phyloP scores from a whole-genome alignment of 257 asterid species.

The Salvia splendens region DNA sequence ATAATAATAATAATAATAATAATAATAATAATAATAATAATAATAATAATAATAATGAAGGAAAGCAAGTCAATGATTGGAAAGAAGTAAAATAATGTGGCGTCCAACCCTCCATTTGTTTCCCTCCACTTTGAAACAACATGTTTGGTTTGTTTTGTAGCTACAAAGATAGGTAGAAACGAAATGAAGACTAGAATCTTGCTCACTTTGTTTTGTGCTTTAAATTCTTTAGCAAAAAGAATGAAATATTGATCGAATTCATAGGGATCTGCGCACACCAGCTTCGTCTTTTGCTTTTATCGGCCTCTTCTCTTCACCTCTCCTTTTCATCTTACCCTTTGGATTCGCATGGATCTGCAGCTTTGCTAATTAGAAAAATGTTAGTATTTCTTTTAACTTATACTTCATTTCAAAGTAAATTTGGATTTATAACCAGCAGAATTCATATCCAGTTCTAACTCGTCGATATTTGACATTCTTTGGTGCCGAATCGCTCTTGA shows the following conservation, averaged over 20 bases:
- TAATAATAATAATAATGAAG: neutral
- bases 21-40: no score
- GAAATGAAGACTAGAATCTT: constrained; percentile 41
- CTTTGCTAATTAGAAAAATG: no score
- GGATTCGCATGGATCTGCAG: neutral
- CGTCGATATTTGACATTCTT: no score
- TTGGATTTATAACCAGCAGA: neutral
- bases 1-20: no score
- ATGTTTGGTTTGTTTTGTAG: constrained; percentile 55
- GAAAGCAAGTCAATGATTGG: constrained; percentile 55
- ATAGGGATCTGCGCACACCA: constrained; percentile 79
- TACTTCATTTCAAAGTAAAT: neutral
- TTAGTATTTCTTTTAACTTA: no score
- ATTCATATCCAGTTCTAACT: neutral
- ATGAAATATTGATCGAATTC: constrained; percentile 61
- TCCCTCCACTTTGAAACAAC: constrained; percentile 29
- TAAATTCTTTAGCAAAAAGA: constrained; percentile 67
- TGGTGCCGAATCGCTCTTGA: no score
- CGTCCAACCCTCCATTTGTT: constrained; percentile 36
- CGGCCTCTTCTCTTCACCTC: constrained; percentile 31
- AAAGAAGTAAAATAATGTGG: constrained; percentile 50
- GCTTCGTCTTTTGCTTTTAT: constrained; percentile 54
- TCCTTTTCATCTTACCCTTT: constrained; percentile 36
- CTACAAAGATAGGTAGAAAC: constrained; percentile 40
- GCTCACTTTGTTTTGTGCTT: constrained; percentile 33